Evolutionary conservation across 1,139 yeast genomes (phyloP).

Genomic region (Yarrowia galli): DNA sequence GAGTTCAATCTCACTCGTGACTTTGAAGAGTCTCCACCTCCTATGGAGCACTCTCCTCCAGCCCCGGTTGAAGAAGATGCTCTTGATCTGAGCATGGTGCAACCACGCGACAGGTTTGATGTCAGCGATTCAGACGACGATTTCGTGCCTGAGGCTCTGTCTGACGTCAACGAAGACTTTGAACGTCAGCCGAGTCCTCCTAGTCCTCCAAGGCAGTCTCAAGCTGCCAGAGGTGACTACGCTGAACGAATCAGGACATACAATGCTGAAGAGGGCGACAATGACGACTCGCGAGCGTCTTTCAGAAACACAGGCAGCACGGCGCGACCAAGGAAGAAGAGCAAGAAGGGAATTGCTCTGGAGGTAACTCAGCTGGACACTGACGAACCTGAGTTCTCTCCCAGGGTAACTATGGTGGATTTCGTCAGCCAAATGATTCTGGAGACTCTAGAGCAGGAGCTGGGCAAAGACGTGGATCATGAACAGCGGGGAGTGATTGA

Average conservation of each 20-base stretch:
- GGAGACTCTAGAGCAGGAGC: constrained; percentile 12
- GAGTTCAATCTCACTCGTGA: constrained; percentile 19
- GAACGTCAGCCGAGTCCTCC: neutral
- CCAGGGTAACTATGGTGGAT: constrained; percentile 14
- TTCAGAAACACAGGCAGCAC: neutral
- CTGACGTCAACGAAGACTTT: neutral
- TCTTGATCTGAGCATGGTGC: neutral
- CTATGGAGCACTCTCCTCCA: neutral
- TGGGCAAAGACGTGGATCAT: neutral
- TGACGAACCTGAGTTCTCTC: constrained; percentile 3
- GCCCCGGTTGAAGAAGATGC: neutral
- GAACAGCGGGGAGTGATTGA: constrained; percentile 7
- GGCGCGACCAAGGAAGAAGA: neutral
- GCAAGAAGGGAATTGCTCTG: neutral
- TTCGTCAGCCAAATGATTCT: constrained; percentile 25
- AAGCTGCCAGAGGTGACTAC: neutral
- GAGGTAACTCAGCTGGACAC: constrained; percentile 20
- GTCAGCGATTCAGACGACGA: constrained; percentile 12
- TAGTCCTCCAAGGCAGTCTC: neutral
- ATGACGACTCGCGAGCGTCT: neutral
- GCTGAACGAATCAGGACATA: neutral
- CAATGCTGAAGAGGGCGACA: neutral
- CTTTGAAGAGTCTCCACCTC: neutral
- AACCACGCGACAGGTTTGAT: neutral
- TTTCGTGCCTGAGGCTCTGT: neutral